Base-by-base conservation (phyloP, 2,329 filamentous ascomycete genomes). In the Corinectria fuckeliana region DNA sequence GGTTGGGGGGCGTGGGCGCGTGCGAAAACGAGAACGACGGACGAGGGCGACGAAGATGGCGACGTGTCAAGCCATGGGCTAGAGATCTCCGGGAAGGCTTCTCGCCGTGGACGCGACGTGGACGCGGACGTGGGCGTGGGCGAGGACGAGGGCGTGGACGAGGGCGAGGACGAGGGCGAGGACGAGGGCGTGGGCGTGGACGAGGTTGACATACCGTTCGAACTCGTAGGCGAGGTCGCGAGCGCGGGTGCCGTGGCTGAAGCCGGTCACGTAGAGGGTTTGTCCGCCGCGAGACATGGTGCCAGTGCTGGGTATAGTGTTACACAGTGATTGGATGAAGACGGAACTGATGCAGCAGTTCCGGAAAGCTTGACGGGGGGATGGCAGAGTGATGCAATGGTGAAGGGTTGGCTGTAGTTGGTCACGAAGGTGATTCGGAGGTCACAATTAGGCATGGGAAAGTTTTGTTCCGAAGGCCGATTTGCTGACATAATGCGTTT, bases 201-300 rank as follows among this genome's bases (percentile, higher is more conserved):
- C 76, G 76, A 81, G 80, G 82, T 79, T 84, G 85, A 96, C 93
- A 88, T 97, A 97, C 92, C 94, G 93, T 93, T 98, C 94, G 91
- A 98, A 98, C 86, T 98, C 94, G 91, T 96, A 97, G 84, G 94
- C 93, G 79, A 98, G 91, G 85, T 99, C 93, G 88, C 95, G 92
- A 79, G 95, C 93, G 85, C 95, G 92, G 79, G 94, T 97, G 80
- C 94, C 93, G 81, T 97, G 93, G 87, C 94, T 96, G 81, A 99
- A 99, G 86, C 95, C 95, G 76, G 93, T 97, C 80, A 98, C 94
- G 84, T 98, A 98, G 71, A 98, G 91, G 58, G 94, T 98, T 62
- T 91, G 96, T 72, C 92, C 90, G 78, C 91, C 88, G 77, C 93
- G 92, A 88, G 93, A 97, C 93, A 97, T 97, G 76, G 63, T 80